Base-by-base conservation (phyloP, 1,284 basidiomycete species). In the Naganishia sp. region DNA sequence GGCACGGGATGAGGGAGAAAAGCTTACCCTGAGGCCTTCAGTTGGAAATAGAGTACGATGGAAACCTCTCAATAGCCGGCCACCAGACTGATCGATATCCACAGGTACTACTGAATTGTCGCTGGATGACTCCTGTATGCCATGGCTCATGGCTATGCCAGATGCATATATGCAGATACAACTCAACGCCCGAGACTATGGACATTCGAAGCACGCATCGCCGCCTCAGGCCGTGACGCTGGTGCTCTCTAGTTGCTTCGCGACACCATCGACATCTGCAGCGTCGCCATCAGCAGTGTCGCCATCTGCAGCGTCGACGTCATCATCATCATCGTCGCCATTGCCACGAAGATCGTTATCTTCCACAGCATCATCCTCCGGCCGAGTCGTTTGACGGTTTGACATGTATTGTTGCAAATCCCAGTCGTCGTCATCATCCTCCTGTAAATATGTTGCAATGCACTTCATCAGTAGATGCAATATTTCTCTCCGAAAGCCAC, bases 351-450 rank as follows among this genome's bases (percentile, higher is more conserved):
- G 49, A 42, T 61, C 63, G 15, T 61, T 46, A 10, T 67, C 69
- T 21, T 57, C 69, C 6, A 31, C 66, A 15, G 53, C 56, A 2
- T 66, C 70, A 6, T 66, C 63, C 23, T 69, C 69, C 45, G 53
- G 56, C 16, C 69, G 65, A 43, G 67, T 54, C 6, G 48, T 25
- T 39, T 69, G 65, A 31, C 65, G 44, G 6, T 54, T 39, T 6
- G 63, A 48, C 54, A 70, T 49, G 45, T 67, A 67, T 59, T 60
- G 64, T 15, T 64, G 50, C 18, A 80, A 76, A 73, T 80, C 79
- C 78, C 78, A 81, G 65, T 79, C 77, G 44, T 79, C 77, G 45
- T 77, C 77, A 18, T 68, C 73, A 16, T 72, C 78, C 18, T 73
- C 73, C 53, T 65, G 33, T 28, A 49, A 45, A 39, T 21, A 9